A percentile compares a stretch with the other conserved stretches of the same genome.
phyloP scores from a whole-genome alignment of 768 basidiomycete species.

The Phallus indusiatus region DNA sequence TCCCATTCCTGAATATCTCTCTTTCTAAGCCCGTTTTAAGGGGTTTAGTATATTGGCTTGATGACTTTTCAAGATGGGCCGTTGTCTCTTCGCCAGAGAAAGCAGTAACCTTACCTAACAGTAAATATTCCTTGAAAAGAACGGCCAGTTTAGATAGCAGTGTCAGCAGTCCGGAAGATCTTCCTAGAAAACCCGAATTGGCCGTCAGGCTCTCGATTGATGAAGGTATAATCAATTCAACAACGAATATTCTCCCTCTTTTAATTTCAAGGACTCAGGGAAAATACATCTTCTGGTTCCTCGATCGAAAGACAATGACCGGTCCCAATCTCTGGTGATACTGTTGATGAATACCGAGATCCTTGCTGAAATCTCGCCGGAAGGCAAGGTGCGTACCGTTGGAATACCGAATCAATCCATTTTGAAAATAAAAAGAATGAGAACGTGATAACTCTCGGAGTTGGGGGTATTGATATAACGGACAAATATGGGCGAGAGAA shows the following conservation, averaged over 20 bases:
- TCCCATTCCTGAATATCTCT: constrained; percentile 49
- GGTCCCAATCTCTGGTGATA: constrained; percentile 46
- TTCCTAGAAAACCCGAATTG: constrained; percentile 27
- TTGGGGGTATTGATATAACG: constrained; percentile 51
- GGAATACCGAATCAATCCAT: background rate
- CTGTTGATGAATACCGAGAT: constrained; percentile 52
- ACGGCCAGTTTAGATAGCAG: constrained; percentile 27
- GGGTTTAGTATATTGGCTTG: constrained; percentile 77
- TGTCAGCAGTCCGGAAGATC: constrained; percentile 1
- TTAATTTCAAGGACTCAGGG: constrained; percentile 26
- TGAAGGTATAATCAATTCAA: constrained; percentile 25
- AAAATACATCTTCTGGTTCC: constrained; percentile 42
- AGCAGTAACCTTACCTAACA: constrained; percentile 66
- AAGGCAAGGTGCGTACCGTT: constrained; percentile 48
- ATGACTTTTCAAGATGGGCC: constrained; percentile 68
- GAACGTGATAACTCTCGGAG: constrained; percentile 50
- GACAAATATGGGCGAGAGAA: constrained; percentile 34
- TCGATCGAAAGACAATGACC: constrained; percentile 25
- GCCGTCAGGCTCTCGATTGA: constrained; percentile 40
- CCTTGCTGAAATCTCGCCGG: constrained; percentile 56
- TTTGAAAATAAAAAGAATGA: constrained; percentile 46
- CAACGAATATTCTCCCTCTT: constrained; percentile 42
- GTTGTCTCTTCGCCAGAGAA: constrained; percentile 11
- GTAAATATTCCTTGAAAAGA: constrained; percentile 56
- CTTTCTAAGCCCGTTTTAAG: constrained; percentile 63